These are phyloP conservation scores for Sphagnum magellanicum DNA, from an alignment of 228 moss, liverwort and hornwort genomes.

Conservation along the genomic window DNA sequence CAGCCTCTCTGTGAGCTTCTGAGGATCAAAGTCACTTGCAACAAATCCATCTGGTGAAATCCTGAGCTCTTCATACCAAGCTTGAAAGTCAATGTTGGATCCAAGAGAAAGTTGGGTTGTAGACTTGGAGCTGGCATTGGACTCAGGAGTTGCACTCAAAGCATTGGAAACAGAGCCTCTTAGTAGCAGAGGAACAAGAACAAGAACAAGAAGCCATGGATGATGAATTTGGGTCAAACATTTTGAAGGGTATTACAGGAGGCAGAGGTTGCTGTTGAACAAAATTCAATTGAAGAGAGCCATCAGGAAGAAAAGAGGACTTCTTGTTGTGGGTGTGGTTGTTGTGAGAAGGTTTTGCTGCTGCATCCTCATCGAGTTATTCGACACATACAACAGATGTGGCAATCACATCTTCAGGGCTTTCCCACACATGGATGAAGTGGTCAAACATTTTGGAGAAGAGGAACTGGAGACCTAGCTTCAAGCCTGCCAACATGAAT, in stretches of 20 bases:
- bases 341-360: slow-evolving; percentile 12
- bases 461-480: slow-evolving; percentile 70
- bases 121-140: slow-evolving; percentile 8
- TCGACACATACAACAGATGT: slow-evolving; percentile 25
- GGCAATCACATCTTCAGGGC: slow-evolving; percentile 75
- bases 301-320: background rate
- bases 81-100: slow-evolving; percentile 40
- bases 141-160: background rate
- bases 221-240: no score
- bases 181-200: slow-evolving; percentile 53
- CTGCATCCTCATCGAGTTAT: slow-evolving; percentile 30
- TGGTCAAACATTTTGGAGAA: slow-evolving; percentile 69
- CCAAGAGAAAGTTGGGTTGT: slow-evolving; percentile 22
- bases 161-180: slow-evolving; percentile 48
- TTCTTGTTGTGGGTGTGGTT: slow-evolving; percentile 25
- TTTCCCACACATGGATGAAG: slow-evolving; percentile 78
- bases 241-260: no score
- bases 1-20: slow-evolving; percentile 65
- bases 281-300: slow-evolving; percentile 30
- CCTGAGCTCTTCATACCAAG: slow-evolving; percentile 47
- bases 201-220: background rate
- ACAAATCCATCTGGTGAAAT: slow-evolving; percentile 33
- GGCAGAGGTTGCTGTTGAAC: slow-evolving; percentile 40
- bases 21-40: slow-evolving; percentile 54
- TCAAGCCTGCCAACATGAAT: slow-evolving; percentile 85